These are phyloP conservation scores for Fusarium sp. DNA, from an alignment of 2,329 filamentous ascomycete species.

Conservation along the genomic window DNA sequence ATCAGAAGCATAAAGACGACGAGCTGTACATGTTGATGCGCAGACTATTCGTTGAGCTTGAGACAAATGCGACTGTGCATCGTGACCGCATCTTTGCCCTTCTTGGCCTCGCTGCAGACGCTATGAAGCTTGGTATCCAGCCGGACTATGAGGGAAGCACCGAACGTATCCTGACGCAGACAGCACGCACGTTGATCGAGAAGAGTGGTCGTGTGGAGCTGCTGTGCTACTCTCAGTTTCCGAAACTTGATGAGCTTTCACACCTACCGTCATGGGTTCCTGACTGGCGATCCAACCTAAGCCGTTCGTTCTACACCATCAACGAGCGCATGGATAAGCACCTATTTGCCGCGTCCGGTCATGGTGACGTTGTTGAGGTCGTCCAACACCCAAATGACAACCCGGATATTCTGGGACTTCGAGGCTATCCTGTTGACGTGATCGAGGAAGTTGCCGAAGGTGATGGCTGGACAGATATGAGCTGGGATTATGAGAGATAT, in stretches of 20 bases:
- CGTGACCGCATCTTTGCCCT: constrained; percentile 1
- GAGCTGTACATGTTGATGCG: background rate
- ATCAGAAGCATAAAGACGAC: background rate
- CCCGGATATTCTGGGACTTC: background rate
- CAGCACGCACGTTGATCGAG: background rate
- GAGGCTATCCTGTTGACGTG: background rate
- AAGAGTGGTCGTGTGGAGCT: background rate
- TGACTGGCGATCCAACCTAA: background rate
- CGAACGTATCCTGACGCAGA: background rate
- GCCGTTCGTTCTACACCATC: background rate
- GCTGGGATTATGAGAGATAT: background rate
- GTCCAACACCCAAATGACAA: fast-evolving
- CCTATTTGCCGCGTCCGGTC: background rate
- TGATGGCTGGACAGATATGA: background rate
- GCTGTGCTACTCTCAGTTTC: background rate
- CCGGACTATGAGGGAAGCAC: background rate
- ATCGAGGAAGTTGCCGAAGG: background rate
- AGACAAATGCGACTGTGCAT: background rate
- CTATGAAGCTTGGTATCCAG: background rate
- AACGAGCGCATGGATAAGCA: background rate
- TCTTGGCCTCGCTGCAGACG: background rate
- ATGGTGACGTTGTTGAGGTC: fast-evolving
- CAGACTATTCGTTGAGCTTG: background rate
- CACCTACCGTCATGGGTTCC: background rate
- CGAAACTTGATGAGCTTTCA: background rate